Percentiles rank a stretch among this genome's conserved stretches.
Evolutionary conservation across 345 rosid genomes (phyloP).

Genomic region (Gossypium australe): DNA sequence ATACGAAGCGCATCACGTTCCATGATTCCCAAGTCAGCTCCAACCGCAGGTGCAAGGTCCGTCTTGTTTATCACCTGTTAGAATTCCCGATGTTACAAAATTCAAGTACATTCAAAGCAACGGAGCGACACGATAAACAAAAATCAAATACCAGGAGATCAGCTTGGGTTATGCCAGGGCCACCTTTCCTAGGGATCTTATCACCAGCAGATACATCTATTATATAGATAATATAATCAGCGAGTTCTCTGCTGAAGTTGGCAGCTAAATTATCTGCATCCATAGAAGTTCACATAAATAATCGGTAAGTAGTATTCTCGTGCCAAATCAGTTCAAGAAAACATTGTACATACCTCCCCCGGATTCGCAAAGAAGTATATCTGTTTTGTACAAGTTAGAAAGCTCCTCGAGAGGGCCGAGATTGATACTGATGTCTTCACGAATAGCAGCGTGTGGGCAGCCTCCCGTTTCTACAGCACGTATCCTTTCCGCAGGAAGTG

Average conservation of each 20-base stretch:
- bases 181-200: slow-evolving; percentile 93
- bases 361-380: slow-evolving; percentile 90
- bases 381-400: slow-evolving; percentile 75
- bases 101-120: not conserved
- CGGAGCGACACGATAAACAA: not conserved
- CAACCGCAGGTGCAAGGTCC: slow-evolving; percentile 85
- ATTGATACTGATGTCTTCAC: slow-evolving; percentile 95
- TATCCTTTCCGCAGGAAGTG: slow-evolving; percentile 89
- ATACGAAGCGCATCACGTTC: slow-evolving; percentile 83
- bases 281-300: not conserved
- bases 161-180: slow-evolving; percentile 98
- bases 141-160: slow-evolving; percentile 58
- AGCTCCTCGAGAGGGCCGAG: slow-evolving; percentile 98
- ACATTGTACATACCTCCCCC: slow-evolving; percentile 67
- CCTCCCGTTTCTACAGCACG: slow-evolving; percentile 96
- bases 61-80: slow-evolving; percentile 88
- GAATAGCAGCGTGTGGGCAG: slow-evolving; percentile 97
- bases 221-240: slow-evolving; percentile 89
- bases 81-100: not conserved
- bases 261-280: slow-evolving; percentile 90
- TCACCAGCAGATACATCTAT: slow-evolving; percentile 95
- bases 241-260: slow-evolving; percentile 92
- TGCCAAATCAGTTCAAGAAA: not conserved
- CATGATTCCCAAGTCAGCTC: slow-evolving; percentile 83
- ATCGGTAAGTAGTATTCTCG: not conserved